These are phyloP conservation scores for Mucor indicus DNA, from an alignment of 371 early-diverging fungal genomes.

Conservation along the genomic window DNA sequence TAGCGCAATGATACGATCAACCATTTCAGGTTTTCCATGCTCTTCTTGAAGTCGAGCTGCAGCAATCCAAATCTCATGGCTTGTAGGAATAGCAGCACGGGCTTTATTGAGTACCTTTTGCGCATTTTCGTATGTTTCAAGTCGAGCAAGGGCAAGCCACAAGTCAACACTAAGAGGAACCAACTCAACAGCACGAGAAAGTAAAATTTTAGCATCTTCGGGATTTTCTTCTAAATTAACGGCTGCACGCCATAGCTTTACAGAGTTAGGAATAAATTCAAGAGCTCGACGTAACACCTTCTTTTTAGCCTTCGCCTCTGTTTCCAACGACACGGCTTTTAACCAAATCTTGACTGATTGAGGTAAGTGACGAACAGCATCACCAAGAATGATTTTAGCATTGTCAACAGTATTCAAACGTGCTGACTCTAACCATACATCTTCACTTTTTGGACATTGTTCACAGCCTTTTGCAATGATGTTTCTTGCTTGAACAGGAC, in stretches of 20 bases:
- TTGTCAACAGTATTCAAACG: conserved; percentile 81
- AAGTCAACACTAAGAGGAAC: conserved; percentile 89
- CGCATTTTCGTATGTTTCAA: conserved; percentile 91
- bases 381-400: conserved; percentile 87
- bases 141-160: conserved; percentile 92
- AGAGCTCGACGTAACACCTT: conserved; percentile 91
- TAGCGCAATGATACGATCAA: conserved; percentile 68
- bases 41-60: conserved; percentile 92
- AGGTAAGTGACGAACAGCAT: conserved; percentile 87
- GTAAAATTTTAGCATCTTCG: conserved; percentile 85
- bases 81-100: conserved; percentile 79
- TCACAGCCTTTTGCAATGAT: conserved; percentile 91
- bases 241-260: conserved; percentile 90
- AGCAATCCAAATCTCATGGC: conserved; percentile 94
- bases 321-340: conserved; percentile 85
- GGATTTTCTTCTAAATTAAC: conserved; percentile 90
- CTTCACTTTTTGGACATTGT: conserved; percentile 91
- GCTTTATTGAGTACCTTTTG: conserved; percentile 88
- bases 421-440: conserved; percentile 96
- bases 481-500: conserved; percentile 78
- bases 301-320: conserved; percentile 71
- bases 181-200: conserved; percentile 91
- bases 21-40: conserved; percentile 64
- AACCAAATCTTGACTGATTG: conserved; percentile 93
- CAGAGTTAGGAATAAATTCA: conserved; percentile 91